phyloP scores from a whole-genome alignment of 2,329 filamentous ascomycete species.

The Pseudogymnoascus sp. region DNA sequence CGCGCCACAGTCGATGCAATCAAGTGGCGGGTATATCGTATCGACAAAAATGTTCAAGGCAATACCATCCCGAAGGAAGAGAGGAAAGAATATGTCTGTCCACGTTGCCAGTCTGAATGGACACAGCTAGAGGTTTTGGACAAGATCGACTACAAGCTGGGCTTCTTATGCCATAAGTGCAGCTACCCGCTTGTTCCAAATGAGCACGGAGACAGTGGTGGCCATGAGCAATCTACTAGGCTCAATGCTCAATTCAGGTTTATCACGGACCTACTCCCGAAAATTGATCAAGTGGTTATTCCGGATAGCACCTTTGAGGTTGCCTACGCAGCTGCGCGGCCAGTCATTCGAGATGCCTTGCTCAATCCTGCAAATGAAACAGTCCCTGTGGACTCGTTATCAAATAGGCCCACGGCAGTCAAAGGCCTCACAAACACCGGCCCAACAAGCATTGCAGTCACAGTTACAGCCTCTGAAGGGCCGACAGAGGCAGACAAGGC shows the following conservation, averaged over 20 bases:
- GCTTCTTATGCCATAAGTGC: constrained; percentile 82
- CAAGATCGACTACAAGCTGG: constrained; percentile 52
- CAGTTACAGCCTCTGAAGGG: constrained; percentile 58
- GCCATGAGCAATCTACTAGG: constrained; percentile 63
- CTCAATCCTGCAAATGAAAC: constrained; percentile 55
- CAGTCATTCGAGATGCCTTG: constrained; percentile 57
- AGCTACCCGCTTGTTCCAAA: constrained; percentile 55
- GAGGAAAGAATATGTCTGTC: constrained; percentile 86
- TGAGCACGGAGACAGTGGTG: constrained; percentile 58
- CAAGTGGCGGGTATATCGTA: constrained; percentile 84
- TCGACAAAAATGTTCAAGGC: constrained; percentile 82
- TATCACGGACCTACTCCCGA: constrained; percentile 65
- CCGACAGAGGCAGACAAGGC: constrained; percentile 59
- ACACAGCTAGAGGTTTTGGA: constrained; percentile 86
- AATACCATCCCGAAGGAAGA: constrained; percentile 73
- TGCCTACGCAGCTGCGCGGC: constrained; percentile 54
- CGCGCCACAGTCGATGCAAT: constrained; percentile 91
- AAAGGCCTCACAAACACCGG: constrained; percentile 59
- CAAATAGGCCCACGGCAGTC: constrained; percentile 56
- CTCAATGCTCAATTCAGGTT: constrained; percentile 75
- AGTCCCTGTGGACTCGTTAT: constrained; percentile 45
- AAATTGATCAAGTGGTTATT: constrained; percentile 67
- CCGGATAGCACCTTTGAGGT: constrained; percentile 68
- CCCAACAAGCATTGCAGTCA: constrained; percentile 61
- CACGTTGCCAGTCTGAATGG: constrained; percentile 75